Conservation (phyloP, 1,139 yeast genomes). For the Saccharomyces pastorianus region DNA sequence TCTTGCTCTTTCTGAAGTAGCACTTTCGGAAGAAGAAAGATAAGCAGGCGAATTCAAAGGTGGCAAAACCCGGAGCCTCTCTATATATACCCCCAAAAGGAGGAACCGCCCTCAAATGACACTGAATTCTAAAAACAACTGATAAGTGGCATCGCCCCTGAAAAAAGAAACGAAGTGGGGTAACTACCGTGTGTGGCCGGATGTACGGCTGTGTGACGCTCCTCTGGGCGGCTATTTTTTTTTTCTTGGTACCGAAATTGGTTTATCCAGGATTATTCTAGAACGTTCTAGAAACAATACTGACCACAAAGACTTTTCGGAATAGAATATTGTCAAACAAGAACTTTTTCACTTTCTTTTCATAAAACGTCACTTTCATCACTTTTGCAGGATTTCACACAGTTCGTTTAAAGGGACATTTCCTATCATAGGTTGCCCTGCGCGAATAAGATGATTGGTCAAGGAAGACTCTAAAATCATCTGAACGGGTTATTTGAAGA, state of each 20-base stretch:
- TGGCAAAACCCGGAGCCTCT: neutral
- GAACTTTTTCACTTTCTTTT: neutral
- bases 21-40: neutral
- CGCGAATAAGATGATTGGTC: neutral
- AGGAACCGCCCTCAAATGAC: neutral
- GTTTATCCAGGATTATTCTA: neutral
- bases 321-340: too few species aligned
- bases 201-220: neutral
- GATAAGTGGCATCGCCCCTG: neutral
- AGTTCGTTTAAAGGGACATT: neutral
- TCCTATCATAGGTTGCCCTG: neutral
- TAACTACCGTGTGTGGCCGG: neutral
- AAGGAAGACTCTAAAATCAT: neutral
- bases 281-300: neutral
- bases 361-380: neutral
- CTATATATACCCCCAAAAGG: neutral
- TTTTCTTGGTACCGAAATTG: neutral
- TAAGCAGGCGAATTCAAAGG: neutral
- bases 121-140: neutral
- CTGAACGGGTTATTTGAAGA: neutral
- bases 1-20: neutral
- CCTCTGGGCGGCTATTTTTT: neutral
- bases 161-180: slow-evolving; percentile 2
- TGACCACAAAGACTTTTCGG: neutral
- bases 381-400: neutral